Evolutionary conservation across 441 rosid genomes (phyloP), one percentile per base, ranked within the genome.

Genomic region (Manihot esculenta): DNA sequence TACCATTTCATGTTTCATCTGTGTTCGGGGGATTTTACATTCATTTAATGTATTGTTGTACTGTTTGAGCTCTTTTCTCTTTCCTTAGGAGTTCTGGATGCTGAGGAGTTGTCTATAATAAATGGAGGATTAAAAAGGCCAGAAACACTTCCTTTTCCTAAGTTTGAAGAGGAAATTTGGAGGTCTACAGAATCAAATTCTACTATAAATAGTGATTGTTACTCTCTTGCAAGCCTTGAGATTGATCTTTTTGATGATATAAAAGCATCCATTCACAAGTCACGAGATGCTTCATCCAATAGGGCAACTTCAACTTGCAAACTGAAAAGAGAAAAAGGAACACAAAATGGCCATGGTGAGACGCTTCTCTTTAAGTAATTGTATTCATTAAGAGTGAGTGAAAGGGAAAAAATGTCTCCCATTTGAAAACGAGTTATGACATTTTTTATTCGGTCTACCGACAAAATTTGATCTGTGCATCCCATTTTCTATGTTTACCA

Each of bases 11-110:
- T 7, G 1, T 55, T 72, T 30, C n/a, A 26, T 41, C 12, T 3
- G 7, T 23, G 8, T 4, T 8, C 2, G 3, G 7, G 20, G 59
- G 54, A 44, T 1, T 44, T 20, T 2, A 14, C 51, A 53, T 13
- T 51, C 26, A 7, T 15, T 62, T 7, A 44, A 62, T 14, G 15
- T 4, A 24, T 13, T 27, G 61, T 24, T 49, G 8, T 45, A 47
- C 10, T 70, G 24, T 2, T 23, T 42, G 6, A 72, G 20, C 10
- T 53, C 38, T 33, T 11, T 5, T 41, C 9, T 9, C 8, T 7
- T 20, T 21, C 38, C 26, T 70, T 73, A 90, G 97, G 97, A 68
- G 87, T 91, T 76, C 80, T 91, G 85, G 81, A 89, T 75, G 80
- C 84, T 13, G 92, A 87, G 73, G 97, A 89, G 64, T 73, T 89